Evolutionary conservation across 306 rosid species (phyloP).

Genomic region (Leucaena leucocephala): DNA sequence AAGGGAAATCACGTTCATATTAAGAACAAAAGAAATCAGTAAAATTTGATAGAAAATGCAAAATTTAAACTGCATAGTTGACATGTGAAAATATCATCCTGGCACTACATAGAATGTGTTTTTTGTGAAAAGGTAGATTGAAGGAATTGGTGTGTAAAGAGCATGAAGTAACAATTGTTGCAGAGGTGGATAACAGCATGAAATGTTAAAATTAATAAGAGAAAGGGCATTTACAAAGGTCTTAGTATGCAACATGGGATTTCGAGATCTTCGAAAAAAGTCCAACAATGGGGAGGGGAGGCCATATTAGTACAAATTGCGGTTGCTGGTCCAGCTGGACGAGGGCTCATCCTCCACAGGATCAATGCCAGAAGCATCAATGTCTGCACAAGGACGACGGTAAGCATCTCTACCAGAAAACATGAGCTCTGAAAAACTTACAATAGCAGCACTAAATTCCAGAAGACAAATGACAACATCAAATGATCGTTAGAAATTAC

Average conservation of each 20-base stretch:
- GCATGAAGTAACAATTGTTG: background rate
- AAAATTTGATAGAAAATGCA: background rate
- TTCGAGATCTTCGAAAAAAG: conserved; percentile 56
- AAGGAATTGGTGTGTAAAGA: conserved; percentile 19
- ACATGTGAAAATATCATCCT: background rate
- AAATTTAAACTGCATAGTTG: conserved; percentile 8
- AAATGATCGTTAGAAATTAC: background rate
- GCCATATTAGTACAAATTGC: conserved; percentile 59
- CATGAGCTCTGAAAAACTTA: conserved; percentile 16
- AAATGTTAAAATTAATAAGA: conserved; percentile 17
- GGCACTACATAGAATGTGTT: conserved; percentile 6
- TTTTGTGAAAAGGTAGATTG: conserved; percentile 5
- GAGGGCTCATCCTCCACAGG: conserved; percentile 38
- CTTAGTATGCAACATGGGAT: conserved; percentile 47
- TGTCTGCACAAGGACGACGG: conserved; percentile 56
- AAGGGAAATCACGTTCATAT: conserved; percentile 25
- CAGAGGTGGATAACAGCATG: conserved; percentile 15
- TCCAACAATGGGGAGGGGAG: conserved; percentile 81
- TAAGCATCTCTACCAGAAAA: too few relatives aligned
- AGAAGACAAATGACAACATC: conserved; percentile 20
- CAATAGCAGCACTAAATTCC: conserved; percentile 33
- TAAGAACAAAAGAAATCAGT: background rate
- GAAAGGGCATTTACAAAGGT: conserved; percentile 53
- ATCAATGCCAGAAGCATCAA: conserved; percentile 46
- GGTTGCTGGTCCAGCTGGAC: conserved; percentile 48